phyloP scores from a whole-genome alignment of 169 alveolate species.

The Cyclospora cayetanensis region DNA sequence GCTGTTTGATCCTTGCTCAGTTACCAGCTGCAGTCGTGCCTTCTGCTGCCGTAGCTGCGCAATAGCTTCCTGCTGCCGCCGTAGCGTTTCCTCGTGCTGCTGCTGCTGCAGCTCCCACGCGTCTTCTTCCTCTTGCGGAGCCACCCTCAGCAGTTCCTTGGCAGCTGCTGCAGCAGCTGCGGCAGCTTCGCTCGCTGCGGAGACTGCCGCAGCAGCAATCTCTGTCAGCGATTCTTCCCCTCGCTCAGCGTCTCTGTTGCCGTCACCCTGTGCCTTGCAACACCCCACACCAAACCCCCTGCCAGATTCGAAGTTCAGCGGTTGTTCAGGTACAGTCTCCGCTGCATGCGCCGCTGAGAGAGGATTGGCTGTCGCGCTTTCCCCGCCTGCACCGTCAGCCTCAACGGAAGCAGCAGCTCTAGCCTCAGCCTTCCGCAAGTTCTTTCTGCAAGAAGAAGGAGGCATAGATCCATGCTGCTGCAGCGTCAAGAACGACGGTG shows the following conservation, averaged over 20 bases:
- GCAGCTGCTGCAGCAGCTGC: conserved; percentile 55
- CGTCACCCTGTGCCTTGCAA: too few species aligned
- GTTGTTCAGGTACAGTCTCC: too few species aligned
- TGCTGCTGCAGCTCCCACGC: conserved; percentile 51
- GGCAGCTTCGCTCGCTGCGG: conserved; percentile 26
- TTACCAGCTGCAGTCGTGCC: not conserved
- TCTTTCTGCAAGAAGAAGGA: not conserved
- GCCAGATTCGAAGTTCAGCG: too few species aligned
- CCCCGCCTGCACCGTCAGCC: not conserved
- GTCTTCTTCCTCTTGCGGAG: not conserved
- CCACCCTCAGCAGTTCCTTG: not conserved
- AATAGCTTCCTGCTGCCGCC: conserved; percentile 9
- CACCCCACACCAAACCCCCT: too few species aligned
- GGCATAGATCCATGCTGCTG: conserved; percentile 20
- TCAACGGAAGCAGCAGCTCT: not conserved
- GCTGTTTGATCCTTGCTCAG: not conserved
- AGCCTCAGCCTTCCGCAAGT: not conserved
- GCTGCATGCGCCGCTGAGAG: not conserved
- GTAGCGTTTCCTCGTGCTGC: conserved; percentile 25
- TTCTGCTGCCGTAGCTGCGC: conserved; percentile 43
- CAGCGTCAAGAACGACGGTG: not conserved
- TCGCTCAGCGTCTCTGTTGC: not conserved
- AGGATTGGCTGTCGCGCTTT: not conserved
- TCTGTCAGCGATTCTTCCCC: not conserved
- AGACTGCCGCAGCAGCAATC: conserved; percentile 8